Conservation (phyloP, 179 eudicot species). For the Monotropa hypopitys region DNA sequence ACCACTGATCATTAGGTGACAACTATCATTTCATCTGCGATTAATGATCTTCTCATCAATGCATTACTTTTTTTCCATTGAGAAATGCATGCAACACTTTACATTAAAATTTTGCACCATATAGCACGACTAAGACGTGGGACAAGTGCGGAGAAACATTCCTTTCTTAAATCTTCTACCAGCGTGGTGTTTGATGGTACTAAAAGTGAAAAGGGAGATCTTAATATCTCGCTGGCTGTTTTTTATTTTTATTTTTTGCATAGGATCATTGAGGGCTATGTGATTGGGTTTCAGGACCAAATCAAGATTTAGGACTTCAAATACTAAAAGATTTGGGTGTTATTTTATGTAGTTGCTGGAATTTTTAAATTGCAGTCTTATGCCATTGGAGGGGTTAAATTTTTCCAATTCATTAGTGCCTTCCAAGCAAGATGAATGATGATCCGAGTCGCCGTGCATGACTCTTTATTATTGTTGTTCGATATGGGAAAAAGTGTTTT, state of each 20-base stretch:
- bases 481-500: not conserved
- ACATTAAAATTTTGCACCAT: not conserved
- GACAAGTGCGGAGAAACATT: not conserved
- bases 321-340: too few relatives aligned
- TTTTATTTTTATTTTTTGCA: not conserved
- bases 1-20: not conserved
- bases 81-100: not conserved
- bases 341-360: not conserved
- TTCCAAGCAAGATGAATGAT: too few relatives aligned
- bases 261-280: not conserved
- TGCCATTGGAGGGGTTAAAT: not conserved
- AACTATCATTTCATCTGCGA: not conserved
- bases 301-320: not conserved
- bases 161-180: not conserved
- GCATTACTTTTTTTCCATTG: not conserved
- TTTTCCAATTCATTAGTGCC: not conserved
- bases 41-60: not conserved
- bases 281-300: too few relatives aligned
- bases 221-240: not conserved
- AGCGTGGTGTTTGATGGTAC: not conserved
- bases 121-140: not conserved
- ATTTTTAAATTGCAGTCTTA: not conserved
- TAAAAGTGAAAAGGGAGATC: not conserved
- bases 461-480: not conserved
- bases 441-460: too few relatives aligned